phyloP scores from a whole-genome alignment of 371 early-diverging fungal species.

The Actinomortierella wolfii region DNA sequence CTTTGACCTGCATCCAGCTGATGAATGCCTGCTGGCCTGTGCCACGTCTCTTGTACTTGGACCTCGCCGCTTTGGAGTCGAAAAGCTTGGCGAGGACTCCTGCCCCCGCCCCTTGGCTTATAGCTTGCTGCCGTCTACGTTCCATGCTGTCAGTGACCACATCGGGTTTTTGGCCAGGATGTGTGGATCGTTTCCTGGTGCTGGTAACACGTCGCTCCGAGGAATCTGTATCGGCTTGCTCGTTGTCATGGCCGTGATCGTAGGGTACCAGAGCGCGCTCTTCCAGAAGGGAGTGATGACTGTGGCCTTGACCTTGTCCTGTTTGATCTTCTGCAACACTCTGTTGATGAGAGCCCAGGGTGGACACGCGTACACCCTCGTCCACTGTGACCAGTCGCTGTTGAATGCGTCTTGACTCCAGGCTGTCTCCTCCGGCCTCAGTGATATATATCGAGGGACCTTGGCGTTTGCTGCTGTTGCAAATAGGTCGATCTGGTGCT shows the following conservation, averaged over 20 bases:
- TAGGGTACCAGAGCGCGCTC: constrained; percentile 16
- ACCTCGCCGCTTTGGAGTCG: no score
- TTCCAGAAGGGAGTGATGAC: constrained; percentile 15
- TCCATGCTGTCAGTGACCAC: constrained; percentile 20
- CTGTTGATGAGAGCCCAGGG: constrained; percentile 13
- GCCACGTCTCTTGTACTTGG: no score
- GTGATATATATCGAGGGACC: not conserved
- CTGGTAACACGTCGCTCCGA: not conserved
- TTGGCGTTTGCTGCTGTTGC: constrained; percentile 1
- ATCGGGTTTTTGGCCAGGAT: constrained; percentile 13
- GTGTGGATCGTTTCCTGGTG: constrained; percentile 9
- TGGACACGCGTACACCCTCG: constrained; percentile 9
- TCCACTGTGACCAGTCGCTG: constrained; percentile 1
- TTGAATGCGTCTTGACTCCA: constrained; percentile 10
- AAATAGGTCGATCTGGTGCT: constrained; percentile 11
- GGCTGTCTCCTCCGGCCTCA: not conserved
- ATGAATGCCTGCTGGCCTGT: no score
- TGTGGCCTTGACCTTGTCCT: constrained; percentile 7
- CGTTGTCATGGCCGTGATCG: constrained; percentile 2
- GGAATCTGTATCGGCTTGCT: constrained; percentile 6
- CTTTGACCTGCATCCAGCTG: no score
- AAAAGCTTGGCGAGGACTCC: no score
- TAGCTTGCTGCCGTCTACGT: constrained; percentile 4
- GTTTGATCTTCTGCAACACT: constrained; percentile 4
- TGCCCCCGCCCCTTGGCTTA: no score